phyloP scores from a whole-genome alignment of 1,284 basidiomycete genomes.

The Erythrobasidium hasegawianum region DNA sequence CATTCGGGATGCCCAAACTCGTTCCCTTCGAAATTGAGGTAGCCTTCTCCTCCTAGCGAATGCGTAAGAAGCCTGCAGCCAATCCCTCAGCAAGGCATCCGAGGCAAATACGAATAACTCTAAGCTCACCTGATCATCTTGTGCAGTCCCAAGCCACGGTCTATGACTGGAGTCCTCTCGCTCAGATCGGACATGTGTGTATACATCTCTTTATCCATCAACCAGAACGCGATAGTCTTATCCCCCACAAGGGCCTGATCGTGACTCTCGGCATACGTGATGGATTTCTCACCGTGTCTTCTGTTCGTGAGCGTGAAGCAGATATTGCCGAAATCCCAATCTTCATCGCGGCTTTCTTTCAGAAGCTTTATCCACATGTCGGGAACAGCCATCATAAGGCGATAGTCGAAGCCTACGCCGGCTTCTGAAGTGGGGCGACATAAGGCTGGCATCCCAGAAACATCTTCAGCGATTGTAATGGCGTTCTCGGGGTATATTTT shows the following conservation, averaged over 20 bases:
- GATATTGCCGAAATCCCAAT: slow-evolving; percentile 86
- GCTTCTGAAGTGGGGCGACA: slow-evolving; percentile 74
- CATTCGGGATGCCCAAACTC: slow-evolving; percentile 59
- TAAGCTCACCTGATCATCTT: slow-evolving; percentile 91
- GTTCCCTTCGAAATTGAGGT: slow-evolving; percentile 97
- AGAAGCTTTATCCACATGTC: slow-evolving; percentile 99
- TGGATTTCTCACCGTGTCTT: slow-evolving; percentile 80
- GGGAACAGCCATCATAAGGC: slow-evolving; percentile 94
- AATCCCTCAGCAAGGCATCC: background rate
- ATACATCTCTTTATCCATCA: slow-evolving; percentile 99
- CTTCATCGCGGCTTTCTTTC: slow-evolving; percentile 82
- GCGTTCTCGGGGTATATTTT: slow-evolving; percentile 64
- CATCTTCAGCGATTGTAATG: slow-evolving; percentile 95
- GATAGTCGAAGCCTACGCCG: slow-evolving; percentile 95
- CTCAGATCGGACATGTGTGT: slow-evolving; percentile 92
- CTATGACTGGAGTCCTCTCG: slow-evolving; percentile 77
- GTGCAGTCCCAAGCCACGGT: slow-evolving; percentile 85
- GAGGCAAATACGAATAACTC: no score
- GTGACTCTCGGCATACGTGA: slow-evolving; percentile 94
- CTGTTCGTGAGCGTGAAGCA: slow-evolving; percentile 87
- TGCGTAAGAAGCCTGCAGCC: slow-evolving; percentile 73
- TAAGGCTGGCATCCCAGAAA: slow-evolving; percentile 95
- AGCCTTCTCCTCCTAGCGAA: slow-evolving; percentile 90
- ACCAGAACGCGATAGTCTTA: slow-evolving; percentile 97
- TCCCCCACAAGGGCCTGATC: slow-evolving; percentile 98